Conservation (phyloP, 2,329 filamentous ascomycete genomes). For the Westerdykella sp. region DNA sequence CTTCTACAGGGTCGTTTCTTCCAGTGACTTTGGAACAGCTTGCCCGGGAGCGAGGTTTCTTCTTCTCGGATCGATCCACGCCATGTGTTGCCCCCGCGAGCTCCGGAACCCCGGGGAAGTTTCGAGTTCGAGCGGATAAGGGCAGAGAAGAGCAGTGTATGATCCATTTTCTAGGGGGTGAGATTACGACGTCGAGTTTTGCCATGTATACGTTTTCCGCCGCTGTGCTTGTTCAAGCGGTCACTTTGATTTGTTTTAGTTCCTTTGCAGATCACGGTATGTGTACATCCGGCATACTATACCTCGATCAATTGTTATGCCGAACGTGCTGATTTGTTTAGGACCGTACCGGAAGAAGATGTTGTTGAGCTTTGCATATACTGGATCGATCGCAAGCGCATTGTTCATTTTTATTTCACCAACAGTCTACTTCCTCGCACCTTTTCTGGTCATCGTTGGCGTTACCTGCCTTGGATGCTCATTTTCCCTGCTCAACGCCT, state of each 20-base stretch:
- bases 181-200: conserved; percentile 88
- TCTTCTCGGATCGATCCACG: conserved; percentile 66
- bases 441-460: conserved; percentile 72
- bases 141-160: conserved; percentile 58
- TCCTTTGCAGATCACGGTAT: conserved; percentile 88
- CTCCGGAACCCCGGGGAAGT: conserved; percentile 22
- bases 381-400: conserved; percentile 72
- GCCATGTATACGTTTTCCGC: conserved; percentile 93
- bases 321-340: conserved; percentile 7
- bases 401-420: conserved; percentile 71
- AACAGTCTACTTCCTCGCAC: conserved; percentile 69
- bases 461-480: conserved; percentile 92
- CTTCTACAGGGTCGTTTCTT: conserved; percentile 69
- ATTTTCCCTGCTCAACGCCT: conserved; percentile 91
- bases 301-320: background rate
- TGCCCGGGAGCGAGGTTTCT: conserved; percentile 78
- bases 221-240: conserved; percentile 76
- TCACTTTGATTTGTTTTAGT: conserved; percentile 89
- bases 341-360: conserved; percentile 72
- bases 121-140: conserved; percentile 12
- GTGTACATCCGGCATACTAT: background rate
- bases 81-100: conserved; percentile 63
- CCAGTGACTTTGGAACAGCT: conserved; percentile 88
- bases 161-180: conserved; percentile 66
- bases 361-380: conserved; percentile 70